phyloP scores from a whole-genome alignment of 306 rosid genomes.

The Acacia crassicarpa region DNA sequence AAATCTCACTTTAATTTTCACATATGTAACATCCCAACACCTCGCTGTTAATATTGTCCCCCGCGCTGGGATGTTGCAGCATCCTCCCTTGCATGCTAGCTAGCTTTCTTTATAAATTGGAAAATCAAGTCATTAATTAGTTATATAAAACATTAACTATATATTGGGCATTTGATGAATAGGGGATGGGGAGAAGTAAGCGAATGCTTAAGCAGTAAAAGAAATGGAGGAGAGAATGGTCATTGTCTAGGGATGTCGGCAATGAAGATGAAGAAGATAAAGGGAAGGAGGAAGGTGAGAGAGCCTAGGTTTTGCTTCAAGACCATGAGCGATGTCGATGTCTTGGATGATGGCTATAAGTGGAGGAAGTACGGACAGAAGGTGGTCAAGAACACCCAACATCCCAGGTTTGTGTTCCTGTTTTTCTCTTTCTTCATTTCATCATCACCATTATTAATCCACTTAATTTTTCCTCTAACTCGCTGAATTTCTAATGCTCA shows the following conservation, averaged over 20 bases:
- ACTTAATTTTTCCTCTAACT: background rate
- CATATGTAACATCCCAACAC: background rate
- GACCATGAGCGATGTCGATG: slow-evolving; percentile 96
- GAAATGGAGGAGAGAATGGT: slow-evolving; percentile 44
- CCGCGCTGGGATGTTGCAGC: too few species aligned
- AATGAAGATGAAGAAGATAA: slow-evolving; percentile 90
- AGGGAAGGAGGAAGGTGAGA: slow-evolving; percentile 88
- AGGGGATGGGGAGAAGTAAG: slow-evolving; percentile 72
- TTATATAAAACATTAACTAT: background rate
- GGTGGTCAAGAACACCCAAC: slow-evolving; percentile 98
- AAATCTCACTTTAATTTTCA: background rate
- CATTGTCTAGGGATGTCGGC: slow-evolving; percentile 54
- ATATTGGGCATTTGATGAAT: background rate
- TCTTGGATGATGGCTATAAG: slow-evolving; percentile 96
- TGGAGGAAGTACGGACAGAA: slow-evolving; percentile 99
- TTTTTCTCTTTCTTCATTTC: background rate
- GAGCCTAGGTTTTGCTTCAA: slow-evolving; percentile 99
- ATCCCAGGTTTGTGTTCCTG: slow-evolving; percentile 64
- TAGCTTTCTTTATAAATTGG: background rate
- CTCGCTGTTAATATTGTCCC: too few species aligned
- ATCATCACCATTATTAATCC: background rate
- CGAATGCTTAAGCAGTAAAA: slow-evolving; percentile 54
- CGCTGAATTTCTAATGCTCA: too few species aligned
- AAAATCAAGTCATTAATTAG: background rate
- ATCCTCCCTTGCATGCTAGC: too few species aligned